phyloP scores from a whole-genome alignment of 768 basidiomycete genomes.

The Boletus subcaerulescens region DNA sequence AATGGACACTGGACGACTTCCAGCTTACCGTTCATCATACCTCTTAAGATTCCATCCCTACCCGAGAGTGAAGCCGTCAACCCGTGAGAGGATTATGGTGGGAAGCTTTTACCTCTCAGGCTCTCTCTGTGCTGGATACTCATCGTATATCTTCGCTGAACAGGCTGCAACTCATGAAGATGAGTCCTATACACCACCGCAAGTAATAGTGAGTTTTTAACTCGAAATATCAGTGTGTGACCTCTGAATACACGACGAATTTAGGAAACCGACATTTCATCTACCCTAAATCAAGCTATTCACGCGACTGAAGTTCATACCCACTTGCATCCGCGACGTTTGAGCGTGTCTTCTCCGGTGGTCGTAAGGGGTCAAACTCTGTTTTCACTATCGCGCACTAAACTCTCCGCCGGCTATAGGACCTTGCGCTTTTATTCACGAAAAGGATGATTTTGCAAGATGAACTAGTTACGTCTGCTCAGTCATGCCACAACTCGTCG shows the following conservation, averaged over 20 bases:
- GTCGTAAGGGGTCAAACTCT: constrained; percentile 14
- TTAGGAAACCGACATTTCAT: constrained; percentile 4
- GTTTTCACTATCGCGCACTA: not conserved
- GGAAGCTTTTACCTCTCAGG: not conserved
- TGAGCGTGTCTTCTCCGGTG: constrained; percentile 15
- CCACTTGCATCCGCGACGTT: constrained; percentile 4
- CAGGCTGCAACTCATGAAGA: constrained; percentile 6
- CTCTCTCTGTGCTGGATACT: not conserved
- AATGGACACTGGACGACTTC: constrained; percentile 18
- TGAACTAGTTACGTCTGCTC: not conserved
- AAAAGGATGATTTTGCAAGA: constrained; percentile 3
- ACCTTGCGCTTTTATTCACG: constrained; percentile 18
- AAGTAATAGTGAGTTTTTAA: not conserved
- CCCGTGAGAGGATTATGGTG: constrained; percentile 25
- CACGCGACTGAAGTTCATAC: not conserved
- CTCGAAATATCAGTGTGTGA: not conserved
- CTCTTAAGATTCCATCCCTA: constrained; percentile 27
- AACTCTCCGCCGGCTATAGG: constrained; percentile 14
- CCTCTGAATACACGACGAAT: not conserved
- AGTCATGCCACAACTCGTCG: no score
- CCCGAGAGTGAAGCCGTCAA: constrained; percentile 18
- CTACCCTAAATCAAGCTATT: constrained; percentile 1
- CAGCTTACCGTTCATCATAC: constrained; percentile 27
- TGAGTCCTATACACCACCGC: not conserved
- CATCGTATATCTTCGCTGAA: not conserved